Base-by-base conservation (phyloP, 106 monocot genomes). In the Gastrodia elata region DNA sequence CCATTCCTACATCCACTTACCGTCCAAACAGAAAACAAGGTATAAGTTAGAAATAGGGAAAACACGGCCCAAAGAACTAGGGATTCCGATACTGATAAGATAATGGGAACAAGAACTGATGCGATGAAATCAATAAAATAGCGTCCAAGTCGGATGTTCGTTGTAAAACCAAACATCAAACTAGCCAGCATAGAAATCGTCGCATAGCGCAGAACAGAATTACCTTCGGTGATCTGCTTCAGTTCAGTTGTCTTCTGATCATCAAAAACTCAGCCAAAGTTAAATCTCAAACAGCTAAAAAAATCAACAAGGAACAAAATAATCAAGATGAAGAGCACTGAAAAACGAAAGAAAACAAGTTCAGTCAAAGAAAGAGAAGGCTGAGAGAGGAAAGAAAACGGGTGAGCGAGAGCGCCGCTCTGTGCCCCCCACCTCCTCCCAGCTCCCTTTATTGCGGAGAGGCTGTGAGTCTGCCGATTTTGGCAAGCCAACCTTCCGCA, bases 1-100 rank as follows among this genome's bases (percentile, higher is more conserved):
- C 88, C 92, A 92, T 92, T 38, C 36, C 37, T 34, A 36, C 4
- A 18, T 22, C 35, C n/a, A 6, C 36, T 67, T 32, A 37, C 15
- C 11, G 67, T 67, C 18, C 16, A 37, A 67, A 35, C 6, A 0
- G 67, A 67, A n/a, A n/a, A n/a, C n/a, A n/a, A n/a, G n/a, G n/a
- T n/a, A n/a, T n/a, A n/a, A n/a, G n/a, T 65, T 35, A 11, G 11
- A 18, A 65, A 65, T 20, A 2, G 35, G 36, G 65, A 65, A 65
- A 35, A 14, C 33, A 33, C 33, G 36, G 65, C n/a, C 4, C 30
- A 6, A 25, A 5, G 0, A 28, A 9, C 13, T 27, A 28, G 5
- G 28, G 59, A 59, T 59, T 25, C 35, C 65, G 18, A 65, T 4
- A 35, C 18, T 36, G 35, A 15, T 1, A 26, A 32, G n/a, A 22